Conservation (phyloP, 192 early-diverging fungal species). For the Borealophlyctis nickersoniae region DNA sequence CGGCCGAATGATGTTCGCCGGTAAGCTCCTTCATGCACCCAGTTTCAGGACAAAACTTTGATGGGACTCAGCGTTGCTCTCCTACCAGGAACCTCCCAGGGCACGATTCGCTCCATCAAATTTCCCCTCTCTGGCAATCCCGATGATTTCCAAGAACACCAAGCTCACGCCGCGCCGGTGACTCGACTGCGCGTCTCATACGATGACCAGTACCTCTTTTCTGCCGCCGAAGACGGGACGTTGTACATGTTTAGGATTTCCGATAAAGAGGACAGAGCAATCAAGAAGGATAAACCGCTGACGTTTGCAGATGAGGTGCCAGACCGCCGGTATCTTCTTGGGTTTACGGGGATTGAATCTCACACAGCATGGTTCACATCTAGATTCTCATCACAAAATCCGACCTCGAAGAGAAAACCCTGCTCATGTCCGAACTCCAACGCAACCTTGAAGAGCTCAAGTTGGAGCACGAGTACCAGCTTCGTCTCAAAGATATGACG, state of each 20-base stretch:
- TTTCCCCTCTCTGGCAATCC: conserved; percentile 47
- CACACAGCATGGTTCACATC: not conserved
- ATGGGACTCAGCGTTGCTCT: not conserved
- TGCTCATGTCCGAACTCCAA: conserved; percentile 46
- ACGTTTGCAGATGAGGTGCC: conserved; percentile 55
- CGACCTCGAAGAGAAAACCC: conserved; percentile 57
- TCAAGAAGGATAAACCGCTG: conserved; percentile 16
- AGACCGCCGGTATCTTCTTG: not conserved
- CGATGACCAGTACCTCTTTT: conserved; percentile 53
- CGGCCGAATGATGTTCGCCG: conserved; percentile 58
- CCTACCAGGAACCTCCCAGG: conserved; percentile 37
- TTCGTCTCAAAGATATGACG: conserved; percentile 59
- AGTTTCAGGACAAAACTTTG: conserved; percentile 1
- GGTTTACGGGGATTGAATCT: not conserved
- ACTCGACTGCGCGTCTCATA: conserved; percentile 43
- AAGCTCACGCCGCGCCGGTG: conserved; percentile 44
- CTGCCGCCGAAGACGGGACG: conserved; percentile 46
- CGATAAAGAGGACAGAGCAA: conserved; percentile 41
- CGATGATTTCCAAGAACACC: conserved; percentile 52
- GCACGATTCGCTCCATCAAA: conserved; percentile 42
- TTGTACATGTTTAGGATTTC: conserved; percentile 45
- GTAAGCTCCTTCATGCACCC: conserved; percentile 24
- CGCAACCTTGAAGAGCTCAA: conserved; percentile 54
- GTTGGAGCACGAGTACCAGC: conserved; percentile 64
- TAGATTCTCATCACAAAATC: conserved; percentile 58